Evolutionary conservation across 768 basidiomycete genomes (phyloP).

Genomic region (Coprinopsis cinerea): DNA sequence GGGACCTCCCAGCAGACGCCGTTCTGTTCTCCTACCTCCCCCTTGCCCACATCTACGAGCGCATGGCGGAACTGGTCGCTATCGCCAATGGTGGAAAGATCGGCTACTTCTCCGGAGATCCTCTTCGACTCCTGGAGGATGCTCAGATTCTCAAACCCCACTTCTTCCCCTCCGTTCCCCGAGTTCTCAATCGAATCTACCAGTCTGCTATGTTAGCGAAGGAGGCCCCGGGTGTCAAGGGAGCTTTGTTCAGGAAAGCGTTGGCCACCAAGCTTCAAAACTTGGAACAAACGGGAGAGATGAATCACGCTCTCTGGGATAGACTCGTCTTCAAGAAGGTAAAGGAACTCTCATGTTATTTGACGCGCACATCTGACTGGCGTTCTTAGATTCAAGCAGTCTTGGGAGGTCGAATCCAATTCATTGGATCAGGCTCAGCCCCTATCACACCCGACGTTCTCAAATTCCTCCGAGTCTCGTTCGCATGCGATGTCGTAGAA

Average conservation of each 20-base stretch:
- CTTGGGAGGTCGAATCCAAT: constrained; percentile 67
- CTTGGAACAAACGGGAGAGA: constrained; percentile 59
- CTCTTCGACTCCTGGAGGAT: constrained; percentile 80
- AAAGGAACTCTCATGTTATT: constrained; percentile 8
- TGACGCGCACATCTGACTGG: not conserved
- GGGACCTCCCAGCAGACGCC: constrained; percentile 34
- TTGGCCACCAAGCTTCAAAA: constrained; percentile 67
- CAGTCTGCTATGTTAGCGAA: constrained; percentile 69
- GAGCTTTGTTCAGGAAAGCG: constrained; percentile 74
- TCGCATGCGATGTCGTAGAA: constrained; percentile 69
- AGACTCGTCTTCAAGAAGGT: constrained; percentile 88
- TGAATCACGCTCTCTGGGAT: constrained; percentile 81
- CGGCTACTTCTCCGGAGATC: constrained; percentile 85
- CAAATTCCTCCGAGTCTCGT: constrained; percentile 81
- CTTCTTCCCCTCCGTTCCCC: constrained; percentile 76
- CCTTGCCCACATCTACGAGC: constrained; percentile 84
- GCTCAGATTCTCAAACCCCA: constrained; percentile 75
- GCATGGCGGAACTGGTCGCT: constrained; percentile 49
- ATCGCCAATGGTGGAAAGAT: constrained; percentile 60
- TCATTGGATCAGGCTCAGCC: constrained; percentile 82
- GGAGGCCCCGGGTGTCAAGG: constrained; percentile 67
- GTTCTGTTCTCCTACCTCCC: constrained; percentile 70
- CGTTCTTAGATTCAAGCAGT: constrained; percentile 63
- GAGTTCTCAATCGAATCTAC: constrained; percentile 80
- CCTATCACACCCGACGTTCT: constrained; percentile 83